Conservation (phyloP, 106 monocot species). For the Dendrobium huoshanense region DNA sequence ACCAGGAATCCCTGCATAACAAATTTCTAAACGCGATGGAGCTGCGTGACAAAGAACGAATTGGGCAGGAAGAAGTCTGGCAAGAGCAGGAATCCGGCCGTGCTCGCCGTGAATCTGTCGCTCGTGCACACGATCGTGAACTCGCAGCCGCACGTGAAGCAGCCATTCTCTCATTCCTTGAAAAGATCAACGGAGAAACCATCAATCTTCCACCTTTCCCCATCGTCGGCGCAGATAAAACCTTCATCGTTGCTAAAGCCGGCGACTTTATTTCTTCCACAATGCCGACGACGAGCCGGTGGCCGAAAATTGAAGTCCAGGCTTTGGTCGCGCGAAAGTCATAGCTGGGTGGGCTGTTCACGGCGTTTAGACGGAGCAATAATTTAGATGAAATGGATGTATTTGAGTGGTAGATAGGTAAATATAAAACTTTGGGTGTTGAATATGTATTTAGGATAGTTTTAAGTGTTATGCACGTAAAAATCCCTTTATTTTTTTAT, state of each 20-base stretch:
- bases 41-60: conserved; percentile 57
- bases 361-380: too few relatives aligned
- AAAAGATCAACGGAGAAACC: conserved; percentile 73
- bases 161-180: conserved; percentile 73
- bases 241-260: background rate
- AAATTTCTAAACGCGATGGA: conserved; percentile 75
- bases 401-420: too few relatives aligned
- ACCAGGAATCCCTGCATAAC: conserved; percentile 71
- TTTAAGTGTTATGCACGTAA: too few relatives aligned
- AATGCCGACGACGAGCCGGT: conserved; percentile 32
- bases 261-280: background rate
- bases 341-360: too few relatives aligned
- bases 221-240: background rate
- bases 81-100: too few relatives aligned
- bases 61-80: conserved; percentile 10
- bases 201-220: conserved; percentile 35
- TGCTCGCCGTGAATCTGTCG: too few relatives aligned
- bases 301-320: conserved; percentile 93
- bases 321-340: conserved; percentile 37
- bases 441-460: too few relatives aligned
- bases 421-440: too few relatives aligned
- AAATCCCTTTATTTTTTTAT: too few relatives aligned
- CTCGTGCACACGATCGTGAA: conserved; percentile 4
- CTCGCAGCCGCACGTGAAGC: conserved; percentile 60
- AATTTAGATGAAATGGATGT: too few relatives aligned